Percentiles rank a stretch among this genome's conserved stretches.
phyloP scores from a whole-genome alignment of 257 asterid species.

The Rehmannia glutinosa region DNA sequence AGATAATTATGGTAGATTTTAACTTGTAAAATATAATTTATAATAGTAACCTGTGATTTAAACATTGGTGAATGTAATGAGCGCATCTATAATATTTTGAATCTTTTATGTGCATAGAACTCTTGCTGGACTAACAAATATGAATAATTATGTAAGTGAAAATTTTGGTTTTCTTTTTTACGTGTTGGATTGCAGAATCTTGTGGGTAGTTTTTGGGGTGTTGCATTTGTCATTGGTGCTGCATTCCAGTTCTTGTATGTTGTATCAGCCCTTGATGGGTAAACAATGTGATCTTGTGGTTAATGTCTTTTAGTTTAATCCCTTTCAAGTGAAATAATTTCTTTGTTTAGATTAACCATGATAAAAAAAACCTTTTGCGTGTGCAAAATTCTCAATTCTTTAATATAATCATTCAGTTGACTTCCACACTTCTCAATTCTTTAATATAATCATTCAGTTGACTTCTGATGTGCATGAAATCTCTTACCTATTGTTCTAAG shows the following conservation, averaged over 20 bases:
- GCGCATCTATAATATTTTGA: neutral
- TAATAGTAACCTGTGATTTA: neutral
- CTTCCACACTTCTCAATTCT: neutral
- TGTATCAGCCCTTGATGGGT: conserved; percentile 91
- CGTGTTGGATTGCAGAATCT: conserved; percentile 50
- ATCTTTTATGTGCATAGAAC: neutral
- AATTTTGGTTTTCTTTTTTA: neutral
- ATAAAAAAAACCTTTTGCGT: neutral
- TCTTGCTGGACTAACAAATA: neutral
- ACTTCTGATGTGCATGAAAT: too few species aligned
- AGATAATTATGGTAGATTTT: too few species aligned
- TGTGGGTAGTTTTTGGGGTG: conserved; percentile 78
- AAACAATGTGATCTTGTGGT: conserved; percentile 12
- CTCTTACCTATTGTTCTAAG: too few species aligned
- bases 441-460: neutral
- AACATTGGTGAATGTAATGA: neutral
- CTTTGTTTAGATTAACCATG: neutral
- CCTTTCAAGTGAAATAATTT: neutral
- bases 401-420: neutral
- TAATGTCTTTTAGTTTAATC: neutral
- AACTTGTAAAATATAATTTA: too few species aligned
- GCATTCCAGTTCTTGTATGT: conserved; percentile 87
- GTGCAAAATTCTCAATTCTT: neutral
- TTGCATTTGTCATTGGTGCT: conserved; percentile 85
- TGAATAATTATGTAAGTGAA: neutral